Percentiles rank a stretch among this genome's conserved stretches.
These are phyloP conservation scores for Clavispora fructus DNA, from an alignment of 805 yeast species.

Conservation along the genomic window DNA sequence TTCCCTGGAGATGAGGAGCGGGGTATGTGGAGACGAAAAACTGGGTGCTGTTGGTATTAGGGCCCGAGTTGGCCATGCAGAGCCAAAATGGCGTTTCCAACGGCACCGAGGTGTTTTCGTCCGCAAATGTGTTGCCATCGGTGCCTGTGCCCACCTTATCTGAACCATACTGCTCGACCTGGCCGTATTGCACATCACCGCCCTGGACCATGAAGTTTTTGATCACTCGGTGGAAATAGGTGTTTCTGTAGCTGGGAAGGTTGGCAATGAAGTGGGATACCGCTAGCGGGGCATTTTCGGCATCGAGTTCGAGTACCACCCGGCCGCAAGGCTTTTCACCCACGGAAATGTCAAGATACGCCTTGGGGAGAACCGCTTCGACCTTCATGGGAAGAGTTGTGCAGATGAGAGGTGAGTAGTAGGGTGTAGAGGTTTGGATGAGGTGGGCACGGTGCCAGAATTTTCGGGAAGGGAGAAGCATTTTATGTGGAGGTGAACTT, in stretches of 20 bases:
- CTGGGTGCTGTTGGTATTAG: constrained; percentile 52
- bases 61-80: constrained; percentile 62
- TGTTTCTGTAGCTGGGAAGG: constrained; percentile 34
- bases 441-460: not conserved
- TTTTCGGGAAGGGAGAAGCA: too few species aligned
- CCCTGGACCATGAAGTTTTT: constrained; percentile 69
- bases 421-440: not conserved
- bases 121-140: constrained; percentile 22
- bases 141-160: constrained; percentile 33
- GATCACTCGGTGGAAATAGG: constrained; percentile 56
- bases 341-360: constrained; percentile 51
- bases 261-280: constrained; percentile 45
- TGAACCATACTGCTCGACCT: constrained; percentile 20
- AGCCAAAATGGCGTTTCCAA: constrained; percentile 45
- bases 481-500: too few species aligned
- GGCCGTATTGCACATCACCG: constrained; percentile 51
- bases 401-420: not conserved
- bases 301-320: constrained; percentile 51
- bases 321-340: constrained; percentile 46
- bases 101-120: constrained; percentile 49
- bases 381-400: constrained; percentile 22
- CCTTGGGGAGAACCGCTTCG: constrained; percentile 23
- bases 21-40: constrained; percentile 68
- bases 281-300: constrained; percentile 52
- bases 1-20: constrained; percentile 69